Base-by-base conservation (phyloP, 495 filamentous ascomycete species). In the Penicillium canariense region DNA sequence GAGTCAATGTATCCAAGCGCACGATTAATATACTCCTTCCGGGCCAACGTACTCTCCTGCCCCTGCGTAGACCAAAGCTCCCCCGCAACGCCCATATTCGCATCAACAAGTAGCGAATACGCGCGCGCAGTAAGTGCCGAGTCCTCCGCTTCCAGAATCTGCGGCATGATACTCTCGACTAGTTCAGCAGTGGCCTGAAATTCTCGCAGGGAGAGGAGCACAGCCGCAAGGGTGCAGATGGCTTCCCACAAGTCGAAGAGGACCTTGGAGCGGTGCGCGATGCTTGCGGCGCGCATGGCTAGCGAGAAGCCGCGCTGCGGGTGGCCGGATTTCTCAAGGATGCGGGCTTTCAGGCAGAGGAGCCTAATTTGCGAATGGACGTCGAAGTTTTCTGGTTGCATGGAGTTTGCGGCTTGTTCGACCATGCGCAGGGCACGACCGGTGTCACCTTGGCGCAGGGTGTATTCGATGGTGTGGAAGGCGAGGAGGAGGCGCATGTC, bases 241-340 rank as follows among this genome's bases (percentile, higher is more conserved):
- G 91, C 85, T 56, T 87, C 83, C 85, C 91, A 96, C 15, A 97
- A 77, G 30, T 79, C 80, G 2, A 87, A 80, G 17, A 96, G 73
- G 14, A 96, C 73, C 7, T 84, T 77, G 2, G 88, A 81, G 34
- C 86, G 79, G 77, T 87, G 84, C 1, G 91, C 86, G 28, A 90
- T 84, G 63, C 77, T 86, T 2, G 89, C 88, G 2, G 92, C 94
- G 18, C 89, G 80, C 62, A 97, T 77, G 17, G 86, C 86, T 15
- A 96, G 76, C 4, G 87, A 90, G 64, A 97, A 94, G 1, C 88
- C 94, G 57, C 86, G 87, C 52, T 91, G 84, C 0, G 91, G 83
- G 5, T 86, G 84, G 15, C 87, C 88, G 50, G 80, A 79, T 63
- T 79, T 79, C 44, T 84, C 81, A 56, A 91, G 85, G 10, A 96